Evolutionary conservation across 345 rosid genomes (phyloP), one percentile per base, ranked within the genome.

Genomic region (Raphanus raphanistrum): DNA sequence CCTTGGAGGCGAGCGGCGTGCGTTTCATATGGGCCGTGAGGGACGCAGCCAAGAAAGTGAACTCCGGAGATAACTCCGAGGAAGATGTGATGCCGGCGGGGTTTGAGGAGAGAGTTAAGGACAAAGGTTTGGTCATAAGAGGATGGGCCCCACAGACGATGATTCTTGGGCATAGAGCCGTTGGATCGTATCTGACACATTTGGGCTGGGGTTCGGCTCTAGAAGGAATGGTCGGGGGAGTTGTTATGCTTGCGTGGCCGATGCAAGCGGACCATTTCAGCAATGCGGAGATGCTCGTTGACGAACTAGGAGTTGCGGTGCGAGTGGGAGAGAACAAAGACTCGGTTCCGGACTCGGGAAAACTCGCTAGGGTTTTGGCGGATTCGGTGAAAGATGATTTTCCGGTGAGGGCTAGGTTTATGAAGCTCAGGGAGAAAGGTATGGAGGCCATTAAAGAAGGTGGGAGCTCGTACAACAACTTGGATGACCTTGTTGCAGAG

Each of bases 161-260:
- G 78, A 74, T 74, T 27, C 64, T 74, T 25, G 69, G 27, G 7
- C 78, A 74, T 45, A 21, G 41, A 21, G 50, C 78, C n/a, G 71
- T 74, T 17, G 78, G 78, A 4, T 50, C 71, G 28, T 74, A 63
- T 43, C 50, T 74, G 52, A 74, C 78, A 25, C 78, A 74, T 63
- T 27, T 64, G 3, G 78, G 78, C n/a, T 74, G 78, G 78, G 71
- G 71, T 2, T 74, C 78, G 15, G 78, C 66, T n/a, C 63, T 74
- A 4, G 77, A 74, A 65, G 78, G 78, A 15, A 52, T 74, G 71
- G 8, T 76, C 2, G 77, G 83, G 4, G 87, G 87, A 0, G 76
- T 84, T 26, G 45, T 84, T 33, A 72, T 86, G 79, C 68, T 86
- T 64, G 80, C 85, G 16, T 86, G 88, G 86, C 86, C 86, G 4